Evolutionary conservation across 1,139 yeast species (phyloP), one percentile per base, ranked within the genome.

Genomic region (Pichia sp.): DNA sequence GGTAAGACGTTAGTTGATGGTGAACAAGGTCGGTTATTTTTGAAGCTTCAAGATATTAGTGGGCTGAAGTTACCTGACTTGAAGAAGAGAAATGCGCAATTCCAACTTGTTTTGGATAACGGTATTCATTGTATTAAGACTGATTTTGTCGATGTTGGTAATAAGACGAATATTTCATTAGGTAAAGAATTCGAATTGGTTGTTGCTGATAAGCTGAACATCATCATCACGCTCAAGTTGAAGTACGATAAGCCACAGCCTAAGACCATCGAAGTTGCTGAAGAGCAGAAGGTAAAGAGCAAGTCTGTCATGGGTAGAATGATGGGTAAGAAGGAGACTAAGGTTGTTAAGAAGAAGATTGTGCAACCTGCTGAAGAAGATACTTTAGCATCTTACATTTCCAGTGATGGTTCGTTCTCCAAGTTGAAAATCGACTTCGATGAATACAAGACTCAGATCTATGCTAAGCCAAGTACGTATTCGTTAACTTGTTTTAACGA

Each of bases 361-460:
- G 72, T 81, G 3, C 70, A 73, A 53, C 73, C 77, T 33, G 63
- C 70, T 2, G 70, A 67, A 2, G 59, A 66, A 28, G 93, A 85
- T 65, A 65, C 73, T 3, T 79, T 90, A 81, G 72, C 71, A 32
- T 63, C 68, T 39, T 70, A 76, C 49, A 73, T 85, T 53, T 96
- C 96, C 2, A 73, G 72, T 43, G 97, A 91, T 67, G 98, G 98
- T 1, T 85, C 96, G 10, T 89, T 87, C 70, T 96, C 88, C 3
- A 75, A 91, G 56, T 77, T 88, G 51, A 81, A 82, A 56, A 71
- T 91, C 47, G 77, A 77, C 42, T 77, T 90, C 54, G 75, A 77
- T 37, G 81, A 81, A 53, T 77, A 77, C 57, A 82, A 81, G 58
- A 67, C 71, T 22, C 73, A 72, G 38, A 70, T 84, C 30, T 77